Percentiles rank a stretch among this genome's conserved stretches.
Evolutionary conservation across 768 basidiomycete species (phyloP).

Genomic region (Mycena polygramma): DNA sequence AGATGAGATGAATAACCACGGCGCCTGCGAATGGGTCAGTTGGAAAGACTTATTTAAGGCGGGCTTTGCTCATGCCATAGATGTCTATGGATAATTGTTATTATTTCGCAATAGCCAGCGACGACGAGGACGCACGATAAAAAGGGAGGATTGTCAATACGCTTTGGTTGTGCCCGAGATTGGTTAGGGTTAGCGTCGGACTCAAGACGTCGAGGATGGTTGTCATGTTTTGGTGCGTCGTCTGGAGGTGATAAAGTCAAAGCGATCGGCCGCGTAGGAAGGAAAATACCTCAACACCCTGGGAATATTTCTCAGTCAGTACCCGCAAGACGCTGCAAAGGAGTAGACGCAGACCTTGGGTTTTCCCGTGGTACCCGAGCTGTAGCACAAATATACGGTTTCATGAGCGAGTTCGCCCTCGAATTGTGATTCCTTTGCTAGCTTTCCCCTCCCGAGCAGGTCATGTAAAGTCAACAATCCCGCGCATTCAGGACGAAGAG

Average conservation of each 20-base stretch:
- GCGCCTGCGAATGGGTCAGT: slow-evolving; percentile 53
- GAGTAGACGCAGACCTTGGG: slow-evolving; percentile 52
- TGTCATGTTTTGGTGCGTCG: slow-evolving; percentile 74
- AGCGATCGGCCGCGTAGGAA: not conserved
- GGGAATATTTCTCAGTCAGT: not conserved
- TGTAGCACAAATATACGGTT: slow-evolving; percentile 76
- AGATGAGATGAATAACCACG: slow-evolving; percentile 70
- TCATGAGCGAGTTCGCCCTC: slow-evolving; percentile 66
- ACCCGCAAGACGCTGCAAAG: not conserved
- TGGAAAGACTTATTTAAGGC: slow-evolving; percentile 22
- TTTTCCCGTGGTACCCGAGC: slow-evolving; percentile 67
- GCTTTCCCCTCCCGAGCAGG: slow-evolving; percentile 62
- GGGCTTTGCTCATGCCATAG: slow-evolving; percentile 47
- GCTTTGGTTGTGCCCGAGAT: slow-evolving; percentile 56
- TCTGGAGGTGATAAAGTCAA: slow-evolving; percentile 48
- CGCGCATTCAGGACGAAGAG: slow-evolving; percentile 40
- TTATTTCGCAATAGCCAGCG: too few species aligned
- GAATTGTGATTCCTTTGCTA: slow-evolving; percentile 67
- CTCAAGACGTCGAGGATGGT: slow-evolving; percentile 64
- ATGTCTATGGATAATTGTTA: slow-evolving; percentile 40
- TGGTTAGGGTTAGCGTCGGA: slow-evolving; percentile 58
- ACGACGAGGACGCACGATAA: slow-evolving; percentile 41
- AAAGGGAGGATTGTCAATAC: slow-evolving; percentile 63
- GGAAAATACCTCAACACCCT: slow-evolving; percentile 56
- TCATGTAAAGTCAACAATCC: slow-evolving; percentile 58